phyloP scores from a whole-genome alignment of 2,329 filamentous ascomycete species.

The Venturia asperata region DNA sequence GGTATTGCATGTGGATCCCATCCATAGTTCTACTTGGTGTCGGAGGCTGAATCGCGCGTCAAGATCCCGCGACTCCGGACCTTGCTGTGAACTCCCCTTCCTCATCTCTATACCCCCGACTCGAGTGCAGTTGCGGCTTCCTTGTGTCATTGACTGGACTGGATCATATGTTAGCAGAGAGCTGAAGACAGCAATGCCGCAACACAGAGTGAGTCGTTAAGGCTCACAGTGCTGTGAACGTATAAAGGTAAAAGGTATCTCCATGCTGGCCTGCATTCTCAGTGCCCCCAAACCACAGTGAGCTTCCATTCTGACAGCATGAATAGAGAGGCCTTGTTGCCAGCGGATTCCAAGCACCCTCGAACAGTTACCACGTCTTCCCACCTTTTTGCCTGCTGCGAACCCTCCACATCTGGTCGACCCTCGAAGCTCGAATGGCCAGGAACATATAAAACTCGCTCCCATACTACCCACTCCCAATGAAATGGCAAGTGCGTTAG shows the following conservation, averaged over 20 bases:
- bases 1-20: too few relatives aligned
- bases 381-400: neutral
- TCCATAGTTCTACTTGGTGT: too few relatives aligned
- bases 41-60: conserved; percentile 2
- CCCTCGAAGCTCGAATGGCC: neutral
- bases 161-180: neutral
- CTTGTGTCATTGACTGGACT: neutral
- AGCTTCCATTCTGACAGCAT: neutral
- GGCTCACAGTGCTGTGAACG: neutral
- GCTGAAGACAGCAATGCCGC: conserved; percentile 5
- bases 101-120: neutral
- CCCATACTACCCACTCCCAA: neutral
- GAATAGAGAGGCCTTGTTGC: neutral
- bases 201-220: conserved; percentile 5
- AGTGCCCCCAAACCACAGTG: neutral
- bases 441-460: neutral
- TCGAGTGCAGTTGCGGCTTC: neutral
- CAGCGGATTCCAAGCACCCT: neutral
- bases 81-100: neutral
- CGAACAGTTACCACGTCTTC: neutral
- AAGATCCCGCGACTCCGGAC: neutral
- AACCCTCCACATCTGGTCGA: neutral
- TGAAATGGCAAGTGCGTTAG: conserved; percentile 9
- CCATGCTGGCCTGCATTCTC: neutral
- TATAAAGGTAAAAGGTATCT: conserved; percentile 2